Conservation (phyloP, 257 asterid species). For the Cinchona pubescens region DNA sequence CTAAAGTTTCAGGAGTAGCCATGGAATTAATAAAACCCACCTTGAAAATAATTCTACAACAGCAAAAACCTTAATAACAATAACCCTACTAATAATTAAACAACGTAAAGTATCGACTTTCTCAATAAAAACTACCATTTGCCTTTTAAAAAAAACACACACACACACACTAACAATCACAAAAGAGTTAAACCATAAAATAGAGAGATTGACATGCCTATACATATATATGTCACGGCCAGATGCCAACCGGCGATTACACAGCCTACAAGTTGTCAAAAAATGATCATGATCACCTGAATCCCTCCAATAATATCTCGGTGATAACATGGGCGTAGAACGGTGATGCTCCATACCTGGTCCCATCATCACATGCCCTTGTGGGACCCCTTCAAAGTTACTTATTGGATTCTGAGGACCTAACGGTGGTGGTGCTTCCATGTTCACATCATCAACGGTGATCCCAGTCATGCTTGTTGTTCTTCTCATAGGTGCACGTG, state of each 20-base stretch:
- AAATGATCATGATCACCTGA: constrained; percentile 27
- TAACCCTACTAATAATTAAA: not conserved
- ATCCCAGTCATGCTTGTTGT: constrained; percentile 47
- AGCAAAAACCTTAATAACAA: not conserved
- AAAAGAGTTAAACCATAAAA: not conserved
- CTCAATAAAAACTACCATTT: no score
- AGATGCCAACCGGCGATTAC: constrained; percentile 46
- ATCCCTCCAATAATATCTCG: constrained; percentile 30
- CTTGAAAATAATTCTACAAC: not conserved
- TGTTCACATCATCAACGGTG: constrained; percentile 27
- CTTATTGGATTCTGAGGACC: constrained; percentile 14
- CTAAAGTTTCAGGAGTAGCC: not conserved
- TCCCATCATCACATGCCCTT: not conserved
- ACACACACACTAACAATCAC: not conserved
- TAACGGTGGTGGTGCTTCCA: constrained; percentile 24
- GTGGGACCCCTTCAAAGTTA: constrained; percentile 12
- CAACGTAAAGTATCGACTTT: not conserved
- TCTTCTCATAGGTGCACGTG: constrained; percentile 37
- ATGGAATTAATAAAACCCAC: not conserved
- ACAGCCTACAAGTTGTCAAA: constrained; percentile 51
- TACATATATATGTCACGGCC: constrained; percentile 61
- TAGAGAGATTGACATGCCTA: no score
- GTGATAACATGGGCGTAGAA: constrained; percentile 32
- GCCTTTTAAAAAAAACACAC: not conserved
- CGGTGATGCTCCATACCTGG: constrained; percentile 12